Evolutionary conservation across 306 rosid genomes (phyloP).

Genomic region (Trifolium pratense): DNA sequence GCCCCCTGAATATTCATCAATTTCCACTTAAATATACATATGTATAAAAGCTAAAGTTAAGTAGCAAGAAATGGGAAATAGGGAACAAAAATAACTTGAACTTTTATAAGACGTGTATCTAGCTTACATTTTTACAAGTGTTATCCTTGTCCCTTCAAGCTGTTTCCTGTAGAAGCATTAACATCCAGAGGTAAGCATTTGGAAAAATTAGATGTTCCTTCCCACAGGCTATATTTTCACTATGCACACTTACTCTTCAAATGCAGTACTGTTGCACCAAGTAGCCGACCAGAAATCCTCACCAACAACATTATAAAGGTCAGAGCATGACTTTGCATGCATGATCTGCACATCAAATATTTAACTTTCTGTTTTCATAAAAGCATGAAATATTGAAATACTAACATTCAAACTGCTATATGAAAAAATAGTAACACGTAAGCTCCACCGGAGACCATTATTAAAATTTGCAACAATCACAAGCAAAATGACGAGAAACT

Average conservation of each 20-base stretch:
- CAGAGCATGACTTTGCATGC: constrained; percentile 85
- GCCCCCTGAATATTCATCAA: constrained; percentile 60
- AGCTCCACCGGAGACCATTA: not conserved
- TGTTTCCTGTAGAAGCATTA: constrained; percentile 76
- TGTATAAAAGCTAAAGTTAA: constrained; percentile 12
- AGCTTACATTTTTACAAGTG: constrained; percentile 72
- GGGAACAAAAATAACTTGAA: constrained; percentile 33
- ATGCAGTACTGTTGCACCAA: constrained; percentile 90
- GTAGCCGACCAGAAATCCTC: constrained; percentile 96
- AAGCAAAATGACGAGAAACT: constrained; percentile 17
- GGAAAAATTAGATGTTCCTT: constrained; percentile 30
- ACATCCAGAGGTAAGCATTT: constrained; percentile 45
- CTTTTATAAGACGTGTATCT: constrained; percentile 32
- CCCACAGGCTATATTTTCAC: constrained; percentile 28
- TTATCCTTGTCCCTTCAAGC: constrained; percentile 95
- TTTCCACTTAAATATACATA: constrained; percentile 18
- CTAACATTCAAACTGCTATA: not conserved
- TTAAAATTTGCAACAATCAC: not conserved
- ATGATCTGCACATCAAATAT: constrained; percentile 62
- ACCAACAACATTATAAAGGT: constrained; percentile 76
- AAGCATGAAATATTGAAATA: constrained; percentile 16
- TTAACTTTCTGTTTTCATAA: constrained; percentile 24
- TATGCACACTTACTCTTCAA: constrained; percentile 70
- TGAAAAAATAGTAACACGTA: not conserved
- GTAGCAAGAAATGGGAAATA: constrained; percentile 6